Percentiles rank a stretch among this genome's conserved stretches.
Evolutionary conservation across 129 eudicot species (phyloP).

Genomic region (Flaveria ramosissima): DNA sequence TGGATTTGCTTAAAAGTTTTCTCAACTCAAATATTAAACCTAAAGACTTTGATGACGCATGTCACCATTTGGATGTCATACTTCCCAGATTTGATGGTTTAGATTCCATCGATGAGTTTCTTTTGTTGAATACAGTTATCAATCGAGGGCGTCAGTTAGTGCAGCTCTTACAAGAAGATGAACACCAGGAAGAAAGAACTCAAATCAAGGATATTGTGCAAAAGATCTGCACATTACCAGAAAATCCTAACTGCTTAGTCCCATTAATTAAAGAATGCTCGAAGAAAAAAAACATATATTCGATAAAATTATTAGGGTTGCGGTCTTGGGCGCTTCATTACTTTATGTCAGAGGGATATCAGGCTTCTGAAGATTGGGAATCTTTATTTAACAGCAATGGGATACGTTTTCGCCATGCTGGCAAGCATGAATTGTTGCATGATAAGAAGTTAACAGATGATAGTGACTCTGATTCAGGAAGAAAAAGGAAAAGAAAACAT

Average conservation of each 20-base stretch:
- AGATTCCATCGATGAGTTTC: slow-evolving; percentile 62
- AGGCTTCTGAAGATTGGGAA: slow-evolving; percentile 64
- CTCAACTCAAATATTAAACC: slow-evolving; percentile 41
- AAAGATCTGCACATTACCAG: slow-evolving; percentile 45
- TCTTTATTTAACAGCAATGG: slow-evolving; percentile 58
- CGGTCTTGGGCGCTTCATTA: slow-evolving; percentile 78
- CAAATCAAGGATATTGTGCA: slow-evolving; percentile 49
- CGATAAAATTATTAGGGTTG: slow-evolving; percentile 59
- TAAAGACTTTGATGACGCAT: slow-evolving; percentile 24
- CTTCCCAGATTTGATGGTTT: slow-evolving; percentile 45
- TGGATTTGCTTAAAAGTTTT: slow-evolving; percentile 46
- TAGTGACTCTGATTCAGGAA: slow-evolving; percentile 52
- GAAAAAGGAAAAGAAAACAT: slow-evolving; percentile 51
- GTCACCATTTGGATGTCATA: slow-evolving; percentile 63
- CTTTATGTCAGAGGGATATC: slow-evolving; percentile 57
- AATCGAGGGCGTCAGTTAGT: slow-evolving; percentile 72
- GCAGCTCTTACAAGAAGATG: slow-evolving; percentile 69
- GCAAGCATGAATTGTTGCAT: slow-evolving; percentile 50
- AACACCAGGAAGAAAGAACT: slow-evolving; percentile 49
- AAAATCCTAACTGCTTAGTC: slow-evolving; percentile 41
- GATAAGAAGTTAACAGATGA: slow-evolving; percentile 44
- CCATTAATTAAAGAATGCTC: slow-evolving; percentile 42
- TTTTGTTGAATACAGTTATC: slow-evolving; percentile 67
- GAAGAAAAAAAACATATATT: slow-evolving; percentile 38
- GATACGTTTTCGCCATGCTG: slow-evolving; percentile 61